Conservation (phyloP, 2,329 filamentous ascomycete species). For the Xylaria sp. region DNA sequence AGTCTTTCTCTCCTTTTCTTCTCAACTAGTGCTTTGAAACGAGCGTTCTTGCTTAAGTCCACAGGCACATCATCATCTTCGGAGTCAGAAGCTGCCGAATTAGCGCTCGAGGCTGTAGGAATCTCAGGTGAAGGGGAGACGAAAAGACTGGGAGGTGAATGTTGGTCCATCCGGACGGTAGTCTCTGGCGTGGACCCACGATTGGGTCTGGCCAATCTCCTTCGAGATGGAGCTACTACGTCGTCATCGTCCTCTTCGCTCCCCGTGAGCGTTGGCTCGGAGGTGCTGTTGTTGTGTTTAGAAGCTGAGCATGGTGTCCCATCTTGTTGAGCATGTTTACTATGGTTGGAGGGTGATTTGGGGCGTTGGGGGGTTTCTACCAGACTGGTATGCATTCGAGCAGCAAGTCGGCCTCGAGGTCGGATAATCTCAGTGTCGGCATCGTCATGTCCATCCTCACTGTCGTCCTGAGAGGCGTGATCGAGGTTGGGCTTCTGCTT, state of each 20-base stretch:
- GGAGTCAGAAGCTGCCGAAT: conserved; percentile 43
- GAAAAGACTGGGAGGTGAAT: conserved; percentile 59
- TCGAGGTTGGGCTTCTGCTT: conserved; percentile 22
- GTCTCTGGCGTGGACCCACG: conserved; percentile 38
- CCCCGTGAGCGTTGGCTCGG: background rate
- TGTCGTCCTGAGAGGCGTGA: conserved; percentile 39
- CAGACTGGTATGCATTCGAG: conserved; percentile 40
- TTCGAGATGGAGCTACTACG: conserved; percentile 31
- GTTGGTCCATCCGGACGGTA: conserved; percentile 39
- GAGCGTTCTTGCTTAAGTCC: conserved; percentile 54
- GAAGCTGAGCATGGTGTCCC: conserved; percentile 6
- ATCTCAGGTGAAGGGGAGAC: conserved; percentile 55
- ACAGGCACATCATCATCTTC: conserved; percentile 54
- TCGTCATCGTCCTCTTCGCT: conserved; percentile 40
- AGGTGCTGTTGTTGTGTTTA: conserved; percentile 21
- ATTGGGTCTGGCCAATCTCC: conserved; percentile 33
- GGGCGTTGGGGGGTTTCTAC: conserved; percentile 14
- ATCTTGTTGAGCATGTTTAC: conserved; percentile 7
- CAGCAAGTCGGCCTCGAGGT: conserved; percentile 46
- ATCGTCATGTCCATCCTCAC: conserved; percentile 46
- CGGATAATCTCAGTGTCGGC: conserved; percentile 49
- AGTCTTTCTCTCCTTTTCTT: conserved; percentile 74
- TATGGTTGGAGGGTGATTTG: conserved; percentile 6
- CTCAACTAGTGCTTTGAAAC: conserved; percentile 74
- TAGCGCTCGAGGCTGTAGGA: conserved; percentile 29